phyloP scores from a whole-genome alignment of 495 filamentous ascomycete genomes.

The Xylaria nigripes region DNA sequence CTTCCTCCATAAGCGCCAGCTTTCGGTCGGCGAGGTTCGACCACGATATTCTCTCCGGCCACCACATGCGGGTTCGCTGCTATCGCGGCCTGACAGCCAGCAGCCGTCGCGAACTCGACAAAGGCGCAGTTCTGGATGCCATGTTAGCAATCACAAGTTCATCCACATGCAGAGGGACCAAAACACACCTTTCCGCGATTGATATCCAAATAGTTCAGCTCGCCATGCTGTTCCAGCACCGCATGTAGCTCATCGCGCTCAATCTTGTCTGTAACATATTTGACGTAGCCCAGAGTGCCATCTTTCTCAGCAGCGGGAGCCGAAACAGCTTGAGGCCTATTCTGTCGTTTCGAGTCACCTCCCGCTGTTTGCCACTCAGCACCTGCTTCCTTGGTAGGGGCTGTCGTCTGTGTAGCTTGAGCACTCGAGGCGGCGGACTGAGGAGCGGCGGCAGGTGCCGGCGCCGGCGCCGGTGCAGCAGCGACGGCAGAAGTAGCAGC shows the following conservation, averaged over 20 bases:
- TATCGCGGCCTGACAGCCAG: constrained; percentile 73
- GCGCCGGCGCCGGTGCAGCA: constrained; percentile 18
- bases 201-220: constrained; percentile 80
- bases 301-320: constrained; percentile 51
- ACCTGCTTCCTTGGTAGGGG: constrained; percentile 39
- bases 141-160: constrained; percentile 8
- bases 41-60: constrained; percentile 66
- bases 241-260: constrained; percentile 56
- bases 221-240: constrained; percentile 62
- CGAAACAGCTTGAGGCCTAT: constrained; percentile 49
- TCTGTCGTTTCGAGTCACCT: constrained; percentile 72
- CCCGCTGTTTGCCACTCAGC: constrained; percentile 74
- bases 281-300: constrained; percentile 74
- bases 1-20: constrained; percentile 55
- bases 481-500: constrained; percentile 19
- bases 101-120: constrained; percentile 75
- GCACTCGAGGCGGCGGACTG: constrained; percentile 23
- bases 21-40: constrained; percentile 83
- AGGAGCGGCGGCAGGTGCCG: constrained; percentile 20
- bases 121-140: constrained; percentile 80
- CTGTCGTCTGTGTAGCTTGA: constrained; percentile 12
- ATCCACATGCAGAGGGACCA: neutral
- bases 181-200: constrained; percentile 74
- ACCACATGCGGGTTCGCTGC: constrained; percentile 80
- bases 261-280: constrained; percentile 85